phyloP scores from a whole-genome alignment of 352 stramenopile genomes.

The Pythium biforme region DNA sequence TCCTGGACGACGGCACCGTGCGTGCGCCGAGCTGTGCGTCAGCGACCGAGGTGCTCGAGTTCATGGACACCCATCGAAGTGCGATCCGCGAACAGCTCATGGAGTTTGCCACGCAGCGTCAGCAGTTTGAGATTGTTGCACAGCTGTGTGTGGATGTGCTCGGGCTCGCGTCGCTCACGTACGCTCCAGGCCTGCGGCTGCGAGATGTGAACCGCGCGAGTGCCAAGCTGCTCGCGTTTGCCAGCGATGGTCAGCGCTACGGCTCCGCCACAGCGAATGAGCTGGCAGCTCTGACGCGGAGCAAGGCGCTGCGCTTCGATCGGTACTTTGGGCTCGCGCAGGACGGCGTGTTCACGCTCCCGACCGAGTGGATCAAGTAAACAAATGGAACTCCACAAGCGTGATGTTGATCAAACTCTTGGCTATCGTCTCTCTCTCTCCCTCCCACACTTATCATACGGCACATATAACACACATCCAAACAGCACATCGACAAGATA shows the following conservation, averaged over 20 bases:
- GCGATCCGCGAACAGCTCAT: slow-evolving; percentile 15
- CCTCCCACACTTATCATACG: too few species aligned
- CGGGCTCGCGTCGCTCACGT: slow-evolving; percentile 34
- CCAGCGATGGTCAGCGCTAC: slow-evolving; percentile 25
- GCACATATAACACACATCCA: too few species aligned
- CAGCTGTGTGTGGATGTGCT: slow-evolving; percentile 40
- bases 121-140: slow-evolving; percentile 36
- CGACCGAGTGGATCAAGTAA: slow-evolving; percentile 12
- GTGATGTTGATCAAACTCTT: too few species aligned
- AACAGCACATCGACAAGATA: too few species aligned
- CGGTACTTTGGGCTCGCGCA: slow-evolving; percentile 24
- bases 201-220: slow-evolving; percentile 21
- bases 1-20: slow-evolving; percentile 44
- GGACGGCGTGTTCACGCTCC: slow-evolving; percentile 23
- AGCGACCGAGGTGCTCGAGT: slow-evolving; percentile 19
- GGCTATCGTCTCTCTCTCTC: too few species aligned
- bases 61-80: slow-evolving; percentile 13
- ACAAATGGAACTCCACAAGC: neutral
- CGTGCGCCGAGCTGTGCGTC: slow-evolving; percentile 32
- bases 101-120: neutral
- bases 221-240: slow-evolving; percentile 28
- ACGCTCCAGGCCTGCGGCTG: slow-evolving; percentile 35
- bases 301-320: slow-evolving; percentile 18
- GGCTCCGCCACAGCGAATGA: neutral
- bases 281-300: neutral